Base-by-base conservation (phyloP, 2,329 filamentous ascomycete genomes). In the Fusarium continuum region DNA sequence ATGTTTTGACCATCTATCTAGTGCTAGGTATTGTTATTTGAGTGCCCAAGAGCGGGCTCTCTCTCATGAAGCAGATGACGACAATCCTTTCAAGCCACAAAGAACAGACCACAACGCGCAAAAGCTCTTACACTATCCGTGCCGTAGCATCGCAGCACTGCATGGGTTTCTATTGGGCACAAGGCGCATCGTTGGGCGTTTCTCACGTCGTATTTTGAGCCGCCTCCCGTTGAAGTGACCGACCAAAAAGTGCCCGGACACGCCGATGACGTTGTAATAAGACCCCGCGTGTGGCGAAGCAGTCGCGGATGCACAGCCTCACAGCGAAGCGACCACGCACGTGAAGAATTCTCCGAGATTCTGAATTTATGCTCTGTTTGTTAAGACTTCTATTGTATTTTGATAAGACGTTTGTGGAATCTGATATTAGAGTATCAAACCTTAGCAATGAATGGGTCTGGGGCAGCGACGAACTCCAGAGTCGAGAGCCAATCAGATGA, bases 201-300 rank as follows among this genome's bases (percentile, higher is more conserved):
- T 38, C 16, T 28, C 31, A 43, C 8, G 34, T 36, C 14, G 55
- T 47, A 28, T 45, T 52, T 45, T 58, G 26, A 52, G 52, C 45
- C 39, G 34, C 34, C 16, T 57, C 32, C 11, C 4, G 23, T 16
- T n/a, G 4, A n/a, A 26, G 14, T 32, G 17, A 23, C 13, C 25
- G 13, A 8, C 10, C 7, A 23, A 14, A 20, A 46, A 31, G 36
- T 35, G 26, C 48, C 55, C 16, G 28, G 35, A 47, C 32, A 47
- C 14, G 46, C 53, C 29, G 34, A 61, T 61, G 55, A 61, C 55
- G 55, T 61, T 35, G 41, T 20, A 3, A 35, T n/a, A 14, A 39
- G 36, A 61, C 61, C 55, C 61, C 55, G 61, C 45, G 29, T 61
- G 61, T 64, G 61, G 61, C 55, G 55, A 61, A 65, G 45, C 40